Evolutionary conservation across 805 yeast genomes (phyloP).

Genomic region (Kodamaea neixiangensis): DNA sequence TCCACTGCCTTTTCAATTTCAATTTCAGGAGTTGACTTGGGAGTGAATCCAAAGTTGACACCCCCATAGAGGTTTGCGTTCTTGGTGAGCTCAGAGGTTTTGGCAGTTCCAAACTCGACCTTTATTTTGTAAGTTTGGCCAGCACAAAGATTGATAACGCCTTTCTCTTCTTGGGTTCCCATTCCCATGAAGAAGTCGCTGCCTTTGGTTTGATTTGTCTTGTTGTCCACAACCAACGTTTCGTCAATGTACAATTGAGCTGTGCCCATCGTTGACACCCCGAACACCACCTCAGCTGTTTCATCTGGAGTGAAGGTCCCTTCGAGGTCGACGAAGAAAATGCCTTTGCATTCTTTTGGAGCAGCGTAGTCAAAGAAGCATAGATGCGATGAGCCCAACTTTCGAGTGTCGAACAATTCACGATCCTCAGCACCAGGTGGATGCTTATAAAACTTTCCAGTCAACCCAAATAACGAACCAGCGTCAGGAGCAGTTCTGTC

Average conservation of each 20-base stretch:
- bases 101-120: conserved; percentile 53
- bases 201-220: conserved; percentile 52
- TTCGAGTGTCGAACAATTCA: conserved; percentile 26
- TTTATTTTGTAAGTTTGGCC: conserved; percentile 48
- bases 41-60: conserved; percentile 26
- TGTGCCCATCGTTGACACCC: conserved; percentile 54
- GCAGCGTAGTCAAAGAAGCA: conserved; percentile 8
- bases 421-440: conserved; percentile 22
- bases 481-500: conserved; percentile 34
- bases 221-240: conserved; percentile 55
- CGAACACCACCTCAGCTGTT: conserved; percentile 52
- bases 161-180: conserved; percentile 55
- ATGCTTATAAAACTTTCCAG: conserved; percentile 26
- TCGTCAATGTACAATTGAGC: conserved; percentile 56
- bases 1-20: conserved; percentile 43
- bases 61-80: conserved; percentile 23
- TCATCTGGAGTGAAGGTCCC: conserved; percentile 45
- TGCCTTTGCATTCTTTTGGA: conserved; percentile 10
- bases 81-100: conserved; percentile 31
- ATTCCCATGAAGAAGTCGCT: conserved; percentile 49
- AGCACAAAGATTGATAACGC: conserved; percentile 36
- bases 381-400: conserved; percentile 16
- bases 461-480: conserved; percentile 27
- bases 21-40: conserved; percentile 20
- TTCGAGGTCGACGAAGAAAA: conserved; percentile 47